Evolutionary conservation across 352 stramenopile genomes (phyloP), one percentile per base, ranked within the genome.

Genomic region (Pythium brassicae): DNA sequence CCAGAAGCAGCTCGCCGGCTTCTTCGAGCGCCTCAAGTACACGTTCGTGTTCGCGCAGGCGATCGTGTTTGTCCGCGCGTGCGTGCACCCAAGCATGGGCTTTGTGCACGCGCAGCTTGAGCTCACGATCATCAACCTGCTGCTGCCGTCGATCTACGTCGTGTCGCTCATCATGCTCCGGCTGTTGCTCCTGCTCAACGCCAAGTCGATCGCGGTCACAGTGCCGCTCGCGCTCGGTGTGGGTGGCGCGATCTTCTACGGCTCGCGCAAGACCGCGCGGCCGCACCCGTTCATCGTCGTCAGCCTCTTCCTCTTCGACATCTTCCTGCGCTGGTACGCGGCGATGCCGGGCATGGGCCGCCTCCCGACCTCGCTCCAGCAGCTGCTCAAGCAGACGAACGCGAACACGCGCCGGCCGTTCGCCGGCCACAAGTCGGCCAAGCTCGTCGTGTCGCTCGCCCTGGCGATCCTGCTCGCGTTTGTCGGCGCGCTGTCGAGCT

Each of bases 31-130:
- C 8, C 65, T 94, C 46, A 94, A 94, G 69, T 86, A 85, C 48
- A 89, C 85, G 1, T 94, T 94, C 32, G 76, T 81, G 20, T 59
- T 89, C 37, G 83, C 83, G 29, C 83, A 94, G 51, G 77, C 65
- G 10, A 86, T 94, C 61, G 74, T 94, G 23, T 94, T 94, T 49
- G 61, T 83, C 27, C 75, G 84, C 29, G 84, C 84, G 4, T 92
- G 80, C 40, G 43, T 94, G 26, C 84, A 92, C 62, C 84, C 84
- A 12, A 69, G 74, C 43, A 94, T 94, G 84, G 84, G 84, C 1
- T 94, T 94, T 45, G 84, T 94, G 25, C 84, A 94, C 49, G 84
- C 84, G 19, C 84, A 94, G 55, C 72, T 94, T 15, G 84, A 94
- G 65, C 78, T 94, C 32, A 94, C 84, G 9, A 94, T 94, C 55